These are phyloP conservation scores for Fusarium succisae DNA, from an alignment of 2,329 filamentous ascomycete species.

Conservation along the genomic window DNA sequence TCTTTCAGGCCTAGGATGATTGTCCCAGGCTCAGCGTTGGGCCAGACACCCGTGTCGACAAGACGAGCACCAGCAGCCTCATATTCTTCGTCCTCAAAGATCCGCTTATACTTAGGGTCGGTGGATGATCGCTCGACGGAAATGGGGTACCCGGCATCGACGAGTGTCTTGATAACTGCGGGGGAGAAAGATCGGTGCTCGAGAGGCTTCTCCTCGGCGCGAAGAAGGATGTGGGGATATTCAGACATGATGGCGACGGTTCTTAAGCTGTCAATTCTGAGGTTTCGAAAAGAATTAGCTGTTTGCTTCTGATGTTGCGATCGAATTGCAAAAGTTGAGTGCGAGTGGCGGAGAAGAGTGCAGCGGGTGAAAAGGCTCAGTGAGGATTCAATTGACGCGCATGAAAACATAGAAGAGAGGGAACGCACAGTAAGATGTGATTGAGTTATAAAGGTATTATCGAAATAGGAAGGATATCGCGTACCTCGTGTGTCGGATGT, in stretches of 20 bases:
- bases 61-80: slow-evolving; percentile 70
- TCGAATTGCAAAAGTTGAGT: background rate
- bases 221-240: slow-evolving; percentile 57
- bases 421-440: background rate
- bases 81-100: slow-evolving; percentile 71
- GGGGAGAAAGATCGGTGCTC: slow-evolving; percentile 49
- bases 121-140: slow-evolving; percentile 66
- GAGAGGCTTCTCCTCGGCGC: slow-evolving; percentile 68
- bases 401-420: background rate
- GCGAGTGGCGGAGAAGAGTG: background rate
- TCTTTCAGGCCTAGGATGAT: slow-evolving; percentile 83
- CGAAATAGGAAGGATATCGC: background rate
- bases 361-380: slow-evolving; percentile 2
- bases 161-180: slow-evolving; percentile 61
- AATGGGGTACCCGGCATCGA: slow-evolving; percentile 75
- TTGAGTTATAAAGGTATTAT: background rate
- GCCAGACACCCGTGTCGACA: slow-evolving; percentile 74
- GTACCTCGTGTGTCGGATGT: slow-evolving; percentile 10
- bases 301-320: background rate
- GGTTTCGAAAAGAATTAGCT: slow-evolving; percentile 13
- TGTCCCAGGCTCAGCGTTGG: slow-evolving; percentile 71
- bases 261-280: slow-evolving; percentile 4
- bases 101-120: slow-evolving; percentile 66
- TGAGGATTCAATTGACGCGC: background rate
- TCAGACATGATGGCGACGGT: slow-evolving; percentile 39